Evolutionary conservation across 2,329 filamentous ascomycete genomes (phyloP).

Genomic region (Penicillium sp.): DNA sequence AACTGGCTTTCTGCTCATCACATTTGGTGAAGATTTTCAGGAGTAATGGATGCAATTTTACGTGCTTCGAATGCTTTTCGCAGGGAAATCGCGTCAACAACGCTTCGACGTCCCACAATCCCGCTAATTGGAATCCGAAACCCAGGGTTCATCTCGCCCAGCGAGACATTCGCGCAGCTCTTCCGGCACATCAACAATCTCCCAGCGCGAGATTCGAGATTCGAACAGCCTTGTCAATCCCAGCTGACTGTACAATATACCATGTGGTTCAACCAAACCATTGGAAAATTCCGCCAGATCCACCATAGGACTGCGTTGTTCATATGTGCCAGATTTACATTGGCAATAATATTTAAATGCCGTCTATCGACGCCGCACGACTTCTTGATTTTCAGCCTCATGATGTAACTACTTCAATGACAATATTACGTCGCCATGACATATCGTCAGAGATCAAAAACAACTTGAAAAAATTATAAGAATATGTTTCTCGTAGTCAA

Average conservation of each 20-base stretch:
- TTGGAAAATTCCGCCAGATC: background rate
- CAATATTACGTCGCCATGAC: slow-evolving; percentile 3
- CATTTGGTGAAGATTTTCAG: too few relatives aligned
- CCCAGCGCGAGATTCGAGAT: background rate
- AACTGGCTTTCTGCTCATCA: background rate
- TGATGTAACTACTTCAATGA: slow-evolving; percentile 5
- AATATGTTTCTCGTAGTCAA: background rate
- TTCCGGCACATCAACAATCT: background rate
- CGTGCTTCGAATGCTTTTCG: background rate
- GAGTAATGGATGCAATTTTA: too few relatives aligned
- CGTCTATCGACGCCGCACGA: background rate
- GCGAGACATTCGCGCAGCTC: background rate
- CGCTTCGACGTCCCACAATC: background rate
- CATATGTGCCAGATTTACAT: background rate
- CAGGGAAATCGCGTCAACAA: background rate
- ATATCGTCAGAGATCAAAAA: background rate
- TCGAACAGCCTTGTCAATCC: background rate
- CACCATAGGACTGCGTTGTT: background rate
- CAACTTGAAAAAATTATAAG: background rate
- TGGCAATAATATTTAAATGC: background rate
- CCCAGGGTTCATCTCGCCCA: background rate
- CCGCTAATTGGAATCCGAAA: background rate
- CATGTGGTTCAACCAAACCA: background rate
- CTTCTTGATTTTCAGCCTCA: background rate
- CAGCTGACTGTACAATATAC: background rate